These are phyloP conservation scores for Paramecium sonneborni DNA, from an alignment of 73 alveolate species.

Conservation along the genomic window DNA sequence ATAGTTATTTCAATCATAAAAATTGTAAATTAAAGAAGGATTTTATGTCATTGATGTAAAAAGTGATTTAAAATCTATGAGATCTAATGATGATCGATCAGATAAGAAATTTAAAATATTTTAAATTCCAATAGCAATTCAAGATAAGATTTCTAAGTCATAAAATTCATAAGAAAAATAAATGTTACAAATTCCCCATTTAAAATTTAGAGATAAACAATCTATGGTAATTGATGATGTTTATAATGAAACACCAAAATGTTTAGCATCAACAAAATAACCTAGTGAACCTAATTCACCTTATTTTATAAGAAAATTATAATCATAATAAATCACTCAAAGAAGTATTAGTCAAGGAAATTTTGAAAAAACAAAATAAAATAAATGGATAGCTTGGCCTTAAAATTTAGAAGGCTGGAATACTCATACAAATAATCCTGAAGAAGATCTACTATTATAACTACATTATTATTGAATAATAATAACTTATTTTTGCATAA, in stretches of 20 bases:
- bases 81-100: background rate
- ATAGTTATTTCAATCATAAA: background rate
- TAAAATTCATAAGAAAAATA: background rate
- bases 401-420: background rate
- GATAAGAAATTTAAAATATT: background rate
- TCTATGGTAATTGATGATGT: background rate
- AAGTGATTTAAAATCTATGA: background rate
- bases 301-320: background rate
- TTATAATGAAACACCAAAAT: background rate
- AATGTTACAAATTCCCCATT: background rate
- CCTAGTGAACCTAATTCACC: conserved; percentile 29
- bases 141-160: background rate
- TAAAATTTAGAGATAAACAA: background rate
- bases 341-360: background rate
- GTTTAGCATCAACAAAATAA: background rate
- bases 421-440: background rate
- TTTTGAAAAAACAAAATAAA: background rate
- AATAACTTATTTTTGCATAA: background rate
- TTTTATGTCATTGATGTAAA: background rate
- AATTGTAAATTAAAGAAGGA: background rate
- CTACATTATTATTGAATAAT: background rate
- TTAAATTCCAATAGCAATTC: background rate
- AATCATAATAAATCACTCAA: background rate
- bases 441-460: background rate
- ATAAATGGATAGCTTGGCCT: conserved; percentile 24